Base-by-base conservation (phyloP, 768 basidiomycete genomes). In the Boletus eberwhitei region DNA sequence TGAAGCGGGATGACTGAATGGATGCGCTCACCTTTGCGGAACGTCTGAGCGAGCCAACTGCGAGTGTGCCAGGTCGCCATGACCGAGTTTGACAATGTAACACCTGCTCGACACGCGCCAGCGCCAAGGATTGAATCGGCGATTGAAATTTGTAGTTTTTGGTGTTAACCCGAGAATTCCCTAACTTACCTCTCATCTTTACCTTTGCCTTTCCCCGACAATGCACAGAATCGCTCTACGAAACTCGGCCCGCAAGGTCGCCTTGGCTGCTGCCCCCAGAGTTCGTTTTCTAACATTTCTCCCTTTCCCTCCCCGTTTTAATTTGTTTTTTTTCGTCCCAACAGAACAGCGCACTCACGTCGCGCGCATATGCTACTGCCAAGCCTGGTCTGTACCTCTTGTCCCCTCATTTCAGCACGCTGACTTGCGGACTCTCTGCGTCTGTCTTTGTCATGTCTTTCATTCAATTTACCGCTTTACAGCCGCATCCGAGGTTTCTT, bases 401-500 rank as follows among this genome's bases (percentile, higher is more conserved):
- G 36, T 24, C 22, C 8, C 16, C 12, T 26, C n/a, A 35, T 36
- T 6, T 48, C 34, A 40, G 42, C 24, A 34, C 16, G 59, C 50
- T 68, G 11, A 61, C 48, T 4, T 38, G 21, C 16, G 0, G 9
- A 50, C 12, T n/a, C 14, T 62, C 59, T 65, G 59, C 61, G 59
- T 54, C 44, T 22, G 5, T 45, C 13, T 1, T 45, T 32, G 8
- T 38, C 37, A 17, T 48, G 34, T 48, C 44, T 34, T 61, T 54
- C 60, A 59, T 62, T 53, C 55, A 64, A 71, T 69, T 73, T 35
- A 1, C 22, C 72, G 69, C 74, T 71, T 60, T 58, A 64, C 58
- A 96, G 97, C 94, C 72, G 97, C 96, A 63, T 96, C 95, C 67
- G 97, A 99, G 84, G 97, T 99, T 64, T 96, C 97, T 42, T 94